Base-by-base conservation (phyloP, 495 filamentous ascomycete species). In the Hyaloscypha hepaticicola region DNA sequence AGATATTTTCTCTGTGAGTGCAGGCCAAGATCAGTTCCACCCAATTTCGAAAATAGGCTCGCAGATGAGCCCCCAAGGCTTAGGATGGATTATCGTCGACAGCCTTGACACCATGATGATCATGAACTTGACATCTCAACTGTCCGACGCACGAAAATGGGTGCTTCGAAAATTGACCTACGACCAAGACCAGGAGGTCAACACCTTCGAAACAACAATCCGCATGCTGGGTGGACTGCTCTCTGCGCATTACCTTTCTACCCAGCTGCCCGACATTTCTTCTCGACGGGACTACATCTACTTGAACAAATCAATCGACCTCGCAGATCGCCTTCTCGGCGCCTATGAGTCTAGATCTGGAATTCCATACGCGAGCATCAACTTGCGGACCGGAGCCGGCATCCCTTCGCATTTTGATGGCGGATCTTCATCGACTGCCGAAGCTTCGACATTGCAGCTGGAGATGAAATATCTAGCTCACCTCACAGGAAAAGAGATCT, bases 41-140 rank as follows among this genome's bases (percentile, higher is more conserved):
- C 94, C 94, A 14, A 71, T 92, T 41, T 85, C 88, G 0, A 93
- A 92, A 73, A 85, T 75, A 19, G 89, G 90, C 53, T 76, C 76
- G 38, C 85, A 96, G 61, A 97, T 97, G 91, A 84, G 87, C 7
- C 82, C 86, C 3, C 82, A 86, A 61, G 90, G 90, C 27, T 75
- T 98, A 73, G 94, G 94, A 7, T 98, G 94, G 94, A 97, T 96
- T 65, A 96, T 98, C 52, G 88, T 98, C 38, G 94, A 98, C 76
- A 85, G 92, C 51, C 77, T 98, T 45, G 94, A 97, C 72, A 97
- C 94, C 21, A 77, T 97, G 80, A 97, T 98, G 79, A 77, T 98
- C 61, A 98, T 98, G 94, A 98, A 98, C 70, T 79, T 96, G 45
- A 97, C 94, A 8, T 90, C 85, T 24, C 85, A 91, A 60, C 84